Evolutionary conservation across 371 early-diverging fungal genomes (phyloP).

Genomic region (Mortierella sp.): DNA sequence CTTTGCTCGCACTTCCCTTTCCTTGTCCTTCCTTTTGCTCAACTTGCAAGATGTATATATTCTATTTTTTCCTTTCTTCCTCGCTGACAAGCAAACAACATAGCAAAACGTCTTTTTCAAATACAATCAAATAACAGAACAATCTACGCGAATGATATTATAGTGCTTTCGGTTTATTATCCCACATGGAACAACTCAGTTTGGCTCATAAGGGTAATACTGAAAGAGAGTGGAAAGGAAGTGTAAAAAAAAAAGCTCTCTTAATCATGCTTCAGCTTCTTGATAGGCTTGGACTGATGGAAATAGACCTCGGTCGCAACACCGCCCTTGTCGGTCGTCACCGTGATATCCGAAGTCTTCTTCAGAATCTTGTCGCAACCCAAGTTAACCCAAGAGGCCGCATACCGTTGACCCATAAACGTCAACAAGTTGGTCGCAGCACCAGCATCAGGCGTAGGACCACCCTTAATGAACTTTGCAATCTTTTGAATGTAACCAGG

Average conservation of each 20-base stretch:
- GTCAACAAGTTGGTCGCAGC: constrained; percentile 34
- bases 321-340: constrained; percentile 18
- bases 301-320: constrained; percentile 23
- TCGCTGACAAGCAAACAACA: too few relatives aligned
- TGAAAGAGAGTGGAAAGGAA: neutral
- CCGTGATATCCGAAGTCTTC: constrained; percentile 30
- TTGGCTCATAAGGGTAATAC: too few relatives aligned
- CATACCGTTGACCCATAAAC: constrained; percentile 43
- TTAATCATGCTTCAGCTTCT: neutral
- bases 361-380: constrained; percentile 35
- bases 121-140: neutral
- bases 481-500: constrained; percentile 26
- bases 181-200: too few relatives aligned
- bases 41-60: neutral
- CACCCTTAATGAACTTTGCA: neutral
- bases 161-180: too few relatives aligned
- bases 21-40: too few relatives aligned
- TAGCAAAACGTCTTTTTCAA: neutral
- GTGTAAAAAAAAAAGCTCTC: neutral
- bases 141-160: too few relatives aligned
- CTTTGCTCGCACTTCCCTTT: neutral
- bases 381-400: constrained; percentile 32
- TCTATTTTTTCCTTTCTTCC: neutral
- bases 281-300: constrained; percentile 33
- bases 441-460: constrained; percentile 16